Base-by-base conservation (phyloP, 2,329 filamentous ascomycete species). In the Ascochyta fabae region DNA sequence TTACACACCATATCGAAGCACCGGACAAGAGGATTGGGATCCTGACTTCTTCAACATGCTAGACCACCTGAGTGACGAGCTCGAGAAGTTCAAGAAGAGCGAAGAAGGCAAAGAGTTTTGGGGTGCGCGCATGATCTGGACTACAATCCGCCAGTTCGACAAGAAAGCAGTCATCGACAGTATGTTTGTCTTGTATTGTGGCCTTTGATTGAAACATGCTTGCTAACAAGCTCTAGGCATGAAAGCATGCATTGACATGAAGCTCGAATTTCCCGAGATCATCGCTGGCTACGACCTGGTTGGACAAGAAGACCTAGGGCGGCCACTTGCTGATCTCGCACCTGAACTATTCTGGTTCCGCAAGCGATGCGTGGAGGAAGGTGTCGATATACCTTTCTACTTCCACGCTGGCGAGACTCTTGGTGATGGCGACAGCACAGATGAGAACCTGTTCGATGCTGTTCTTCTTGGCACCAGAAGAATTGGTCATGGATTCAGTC, bases 301-400 rank as follows among this genome's bases (percentile, higher is more conserved):
- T 5, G 93, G 92, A 0, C 90, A 94, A 74, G 94, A 97, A 79
- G 90, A 96, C 69, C 74, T 83, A 1, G 93, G 92, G 1, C 85
- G 90, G 12, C 83, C 92, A 0, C 84, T 97, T 24, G 82, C 84
- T 27, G 90, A 95, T 63, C 78, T 96, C 3, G 83, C 94, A 0
- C 92, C 93, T 0, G 86, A 96, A 68, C 80, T 98, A 0, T 94
- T 97, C 75, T 97, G 92, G 92, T 97, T 98, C 82, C 88, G 88
- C 61, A 93, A 94, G 75, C 86, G 89, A 66, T 97, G 92, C 73
- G 84, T 86, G 0, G 83, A 90, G 69, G 88, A 92, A 68, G 86
- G 84, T 2, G 84, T 97, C 34, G 86, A 92, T 45, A 87, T 99
- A 9, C 94, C 94, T 0, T 96, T 97, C 80, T 96, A 96, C 80